Base-by-base conservation (phyloP, 768 basidiomycete genomes). In the Mycena albidolilacea region DNA sequence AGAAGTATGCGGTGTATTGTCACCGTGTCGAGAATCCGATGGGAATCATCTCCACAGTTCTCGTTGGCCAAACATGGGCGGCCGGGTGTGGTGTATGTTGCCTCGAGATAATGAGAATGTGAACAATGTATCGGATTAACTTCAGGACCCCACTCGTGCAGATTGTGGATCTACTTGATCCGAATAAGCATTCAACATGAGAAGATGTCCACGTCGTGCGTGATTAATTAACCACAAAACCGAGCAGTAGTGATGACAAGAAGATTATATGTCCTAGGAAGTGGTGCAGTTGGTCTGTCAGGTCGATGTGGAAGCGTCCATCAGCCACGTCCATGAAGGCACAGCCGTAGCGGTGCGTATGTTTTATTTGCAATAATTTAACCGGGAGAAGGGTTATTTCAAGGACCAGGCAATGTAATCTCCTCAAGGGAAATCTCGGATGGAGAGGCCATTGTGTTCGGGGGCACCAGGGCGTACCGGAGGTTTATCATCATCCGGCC, bases 401-500 rank as follows among this genome's bases (percentile, higher is more conserved):
- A 39, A 38, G 48, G 12, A n/a, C 5, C 12, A 44, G 63, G 48
- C 5, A 64, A 8, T 19, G 63, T 52, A 35, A 52, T 23, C 8
- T 52, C 17, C 30, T 19, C 67, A 7, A 67, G 37, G 5, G 67
- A 69, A 38, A 61, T 69, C 11, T 69, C 58, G 39, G 60, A 62
- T 23, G 67, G 39, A 30, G 67, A 60, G 19, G 14, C n/a, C 5
- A 39, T 44, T 35, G 39, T 21, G 48, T n/a, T 23, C 2, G 60
- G 5, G 8, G 50, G 10, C 5, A 14, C 17, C 35, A 64, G 15
- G 6, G 70, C 67, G 52, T 69, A 73, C 43, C 77, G 69, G 3
- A 78, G 70, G 37, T 72, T 78, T 35, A 78, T 78, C 76, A 78
- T 74, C 70, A 77, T 60, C 19, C 74, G 67, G 59, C 72, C 43